Percentiles rank a stretch among this genome's conserved stretches.
phyloP scores from a whole-genome alignment of 208 protist genomes.

The Willaertia magna region DNA sequence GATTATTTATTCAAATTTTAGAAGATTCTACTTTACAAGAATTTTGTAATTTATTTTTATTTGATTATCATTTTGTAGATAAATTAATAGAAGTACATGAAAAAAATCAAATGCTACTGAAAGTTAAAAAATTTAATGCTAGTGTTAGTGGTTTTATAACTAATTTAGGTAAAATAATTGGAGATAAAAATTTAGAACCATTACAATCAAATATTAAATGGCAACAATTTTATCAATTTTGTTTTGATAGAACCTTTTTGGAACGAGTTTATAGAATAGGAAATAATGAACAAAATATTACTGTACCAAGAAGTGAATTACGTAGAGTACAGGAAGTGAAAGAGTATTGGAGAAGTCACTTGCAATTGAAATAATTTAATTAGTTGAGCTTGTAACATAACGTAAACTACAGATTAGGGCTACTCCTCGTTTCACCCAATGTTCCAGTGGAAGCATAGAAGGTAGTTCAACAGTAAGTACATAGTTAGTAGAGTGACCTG shows the following conservation, averaged over 20 bases:
- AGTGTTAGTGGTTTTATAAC: not conserved
- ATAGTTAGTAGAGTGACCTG: slow-evolving; percentile 95
- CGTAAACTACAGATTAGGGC: slow-evolving; percentile 42
- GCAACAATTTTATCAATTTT: not conserved
- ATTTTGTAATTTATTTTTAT: not conserved
- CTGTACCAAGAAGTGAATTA: not conserved
- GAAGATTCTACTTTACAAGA: not conserved
- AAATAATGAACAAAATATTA: not conserved
- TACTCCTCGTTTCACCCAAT: slow-evolving; percentile 47
- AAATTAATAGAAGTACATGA: not conserved
- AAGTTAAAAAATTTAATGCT: not conserved
- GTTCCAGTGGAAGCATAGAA: slow-evolving; percentile 23
- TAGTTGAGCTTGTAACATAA: slow-evolving; percentile 5
- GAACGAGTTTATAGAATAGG: not conserved
- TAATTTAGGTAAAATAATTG: not conserved
- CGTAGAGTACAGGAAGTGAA: not conserved
- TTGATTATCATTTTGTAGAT: not conserved
- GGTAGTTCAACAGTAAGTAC: slow-evolving; percentile 85
- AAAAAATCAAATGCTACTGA: not conserved
- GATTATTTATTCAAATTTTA: not conserved
- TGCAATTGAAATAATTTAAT: too few species aligned
- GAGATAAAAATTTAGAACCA: not conserved
- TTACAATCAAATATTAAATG: not conserved
- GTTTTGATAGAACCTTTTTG: not conserved
- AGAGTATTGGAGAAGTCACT: not conserved